Conservation (phyloP, 2,329 filamentous ascomycete species). For the Ceratocystis huliohia region DNA sequence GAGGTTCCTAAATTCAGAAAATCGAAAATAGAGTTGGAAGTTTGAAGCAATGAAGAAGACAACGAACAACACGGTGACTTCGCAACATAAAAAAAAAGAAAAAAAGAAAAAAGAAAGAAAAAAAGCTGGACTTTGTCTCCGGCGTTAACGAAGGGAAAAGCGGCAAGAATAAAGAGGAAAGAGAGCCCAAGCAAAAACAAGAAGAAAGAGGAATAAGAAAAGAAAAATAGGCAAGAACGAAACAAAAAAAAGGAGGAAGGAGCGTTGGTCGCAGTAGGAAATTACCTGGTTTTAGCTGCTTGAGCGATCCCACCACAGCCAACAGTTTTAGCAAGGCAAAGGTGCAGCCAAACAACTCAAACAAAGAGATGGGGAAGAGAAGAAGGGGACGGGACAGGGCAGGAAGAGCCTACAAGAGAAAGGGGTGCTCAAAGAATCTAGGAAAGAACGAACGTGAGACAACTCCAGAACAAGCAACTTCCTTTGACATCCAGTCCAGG, state of each 20-base stretch:
- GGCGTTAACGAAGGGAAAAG: not conserved
- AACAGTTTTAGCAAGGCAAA: not conserved
- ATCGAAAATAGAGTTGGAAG: slow-evolving; percentile 21
- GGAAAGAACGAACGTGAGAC: slow-evolving; percentile 6
- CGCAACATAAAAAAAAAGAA: not conserved
- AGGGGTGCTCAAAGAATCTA: slow-evolving; percentile 1
- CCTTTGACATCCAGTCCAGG: not conserved
- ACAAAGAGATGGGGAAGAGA: not conserved
- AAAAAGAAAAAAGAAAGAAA: not conserved
- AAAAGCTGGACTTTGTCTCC: not conserved
- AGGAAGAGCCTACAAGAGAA: not conserved
- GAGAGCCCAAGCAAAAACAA: not conserved
- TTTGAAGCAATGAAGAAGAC: slow-evolving; percentile 6
- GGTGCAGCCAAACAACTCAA: not conserved
- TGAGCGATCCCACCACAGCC: not conserved
- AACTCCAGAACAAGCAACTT: slow-evolving; percentile 2
- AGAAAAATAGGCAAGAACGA: slow-evolving; percentile 3
- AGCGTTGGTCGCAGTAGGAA: slow-evolving; percentile 3
- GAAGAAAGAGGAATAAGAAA: slow-evolving; percentile 10
- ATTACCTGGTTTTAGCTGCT: slow-evolving; percentile 11
- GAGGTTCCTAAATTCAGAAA: slow-evolving; percentile 22
- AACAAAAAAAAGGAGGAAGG: slow-evolving; percentile 14
- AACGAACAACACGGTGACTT: not conserved
- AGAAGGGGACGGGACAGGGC: not conserved
- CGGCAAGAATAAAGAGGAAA: not conserved